Evolutionary conservation across 139 green algal species (phyloP).

Genomic region (Eudorina sp.): DNA sequence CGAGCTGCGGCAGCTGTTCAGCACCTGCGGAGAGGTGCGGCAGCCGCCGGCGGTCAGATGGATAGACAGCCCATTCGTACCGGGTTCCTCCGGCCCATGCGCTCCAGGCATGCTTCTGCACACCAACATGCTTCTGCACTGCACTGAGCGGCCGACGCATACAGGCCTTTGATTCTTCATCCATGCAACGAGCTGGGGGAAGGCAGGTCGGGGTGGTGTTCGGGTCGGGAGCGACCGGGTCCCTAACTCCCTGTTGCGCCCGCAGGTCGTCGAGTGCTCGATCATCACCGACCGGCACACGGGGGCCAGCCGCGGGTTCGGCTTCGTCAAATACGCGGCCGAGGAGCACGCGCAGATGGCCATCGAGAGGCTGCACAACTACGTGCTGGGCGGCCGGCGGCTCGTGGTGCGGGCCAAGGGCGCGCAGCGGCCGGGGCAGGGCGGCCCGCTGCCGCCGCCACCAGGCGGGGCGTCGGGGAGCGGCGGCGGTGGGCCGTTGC

Average conservation of each 20-base stretch:
- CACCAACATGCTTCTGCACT: too few relatives aligned
- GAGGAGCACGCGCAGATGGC: constrained; percentile 64
- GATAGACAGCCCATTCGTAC: too few relatives aligned
- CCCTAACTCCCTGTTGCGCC: too few relatives aligned
- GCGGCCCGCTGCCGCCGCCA: too few relatives aligned
- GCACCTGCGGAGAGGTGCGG: constrained; percentile 60
- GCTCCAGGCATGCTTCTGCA: too few relatives aligned
- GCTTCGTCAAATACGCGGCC: constrained; percentile 82
- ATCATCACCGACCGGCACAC: constrained; percentile 71
- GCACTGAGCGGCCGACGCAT: too few relatives aligned
- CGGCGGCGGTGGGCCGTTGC: not conserved
- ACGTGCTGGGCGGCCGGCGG: constrained; percentile 33
- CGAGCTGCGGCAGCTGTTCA: constrained; percentile 72
- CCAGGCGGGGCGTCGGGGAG: not conserved
- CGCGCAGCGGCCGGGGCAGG: not conserved
- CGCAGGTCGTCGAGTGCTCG: constrained; percentile 67
- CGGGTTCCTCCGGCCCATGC: too few relatives aligned
- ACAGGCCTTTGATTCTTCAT: too few relatives aligned
- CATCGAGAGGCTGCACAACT: constrained; percentile 56
- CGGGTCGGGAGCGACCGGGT: too few relatives aligned
- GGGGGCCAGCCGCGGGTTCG: constrained; percentile 72
- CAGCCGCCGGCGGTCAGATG: too few relatives aligned
- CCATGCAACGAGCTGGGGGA: too few relatives aligned
- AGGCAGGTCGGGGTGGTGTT: too few relatives aligned
- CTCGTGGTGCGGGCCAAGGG: constrained; percentile 32